Conservation (phyloP, 305 asterid genomes). For the Plantago rigida region DNA sequence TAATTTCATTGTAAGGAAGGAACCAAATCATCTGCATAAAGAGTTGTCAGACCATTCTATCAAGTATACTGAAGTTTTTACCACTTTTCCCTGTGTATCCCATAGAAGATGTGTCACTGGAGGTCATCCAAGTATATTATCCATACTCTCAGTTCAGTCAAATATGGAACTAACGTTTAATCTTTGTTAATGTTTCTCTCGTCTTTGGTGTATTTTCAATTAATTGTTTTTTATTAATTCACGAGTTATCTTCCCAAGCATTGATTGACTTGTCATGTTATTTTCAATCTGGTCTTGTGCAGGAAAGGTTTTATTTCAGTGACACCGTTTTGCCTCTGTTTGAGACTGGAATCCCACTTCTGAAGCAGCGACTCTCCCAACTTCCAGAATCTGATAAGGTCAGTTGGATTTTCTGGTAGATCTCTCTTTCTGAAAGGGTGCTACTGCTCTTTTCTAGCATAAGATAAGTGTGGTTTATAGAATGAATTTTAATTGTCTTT, state of each 20-base stretch:
- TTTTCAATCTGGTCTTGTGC: slow-evolving; percentile 26
- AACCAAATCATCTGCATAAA: no score
- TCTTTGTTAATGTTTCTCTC: no score
- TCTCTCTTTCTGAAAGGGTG: not conserved
- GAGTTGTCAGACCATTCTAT: no score
- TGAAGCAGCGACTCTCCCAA: slow-evolving; percentile 75
- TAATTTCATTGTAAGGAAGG: not conserved
- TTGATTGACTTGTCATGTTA: not conserved
- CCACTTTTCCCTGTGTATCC: no score
- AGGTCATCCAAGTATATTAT: no score
- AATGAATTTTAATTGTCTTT: slow-evolving; percentile 2
- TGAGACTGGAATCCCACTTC: slow-evolving; percentile 87
- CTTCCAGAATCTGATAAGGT: slow-evolving; percentile 70
- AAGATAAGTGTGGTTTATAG: not conserved
- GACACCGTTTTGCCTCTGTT: slow-evolving; percentile 84
- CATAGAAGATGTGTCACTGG: no score
- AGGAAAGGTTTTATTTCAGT: slow-evolving; percentile 94
- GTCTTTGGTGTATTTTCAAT: no score
- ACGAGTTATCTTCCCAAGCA: not conserved
- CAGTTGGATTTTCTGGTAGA: slow-evolving; percentile 11
- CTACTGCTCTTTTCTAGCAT: not conserved
- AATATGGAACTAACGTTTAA: no score
- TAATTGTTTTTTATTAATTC: no score
- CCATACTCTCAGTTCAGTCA: no score
- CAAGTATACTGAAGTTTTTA: no score